phyloP scores from a whole-genome alignment of 2,329 filamentous ascomycete species.

The Lizonia empirigonia region DNA sequence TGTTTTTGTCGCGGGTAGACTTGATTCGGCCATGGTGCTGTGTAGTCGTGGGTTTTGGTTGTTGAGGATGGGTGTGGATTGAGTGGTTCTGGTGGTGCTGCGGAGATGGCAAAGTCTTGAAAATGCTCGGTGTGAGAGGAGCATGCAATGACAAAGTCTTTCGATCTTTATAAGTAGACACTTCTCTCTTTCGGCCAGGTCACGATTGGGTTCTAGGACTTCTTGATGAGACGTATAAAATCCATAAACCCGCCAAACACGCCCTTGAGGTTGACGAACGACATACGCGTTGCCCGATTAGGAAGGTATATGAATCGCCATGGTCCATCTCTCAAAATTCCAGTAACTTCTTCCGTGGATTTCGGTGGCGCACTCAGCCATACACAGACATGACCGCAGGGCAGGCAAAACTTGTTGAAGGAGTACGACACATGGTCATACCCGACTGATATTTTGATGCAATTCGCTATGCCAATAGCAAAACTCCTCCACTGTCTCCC shows the following conservation, averaged over 20 bases:
- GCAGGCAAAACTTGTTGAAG: too few species aligned
- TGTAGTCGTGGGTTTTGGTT: background rate
- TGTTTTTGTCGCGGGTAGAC: conserved; percentile 23
- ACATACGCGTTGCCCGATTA: conserved; percentile 18
- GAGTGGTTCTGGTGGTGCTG: background rate
- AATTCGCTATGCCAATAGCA: conserved; percentile 13
- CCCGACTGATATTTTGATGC: conserved; percentile 5
- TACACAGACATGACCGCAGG: too few species aligned
- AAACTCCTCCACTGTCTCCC: conserved; percentile 14
- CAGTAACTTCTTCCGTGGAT: background rate
- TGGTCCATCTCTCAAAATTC: background rate
- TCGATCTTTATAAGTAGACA: background rate
- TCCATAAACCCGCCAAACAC: background rate
- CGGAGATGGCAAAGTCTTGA: background rate
- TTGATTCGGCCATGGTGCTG: conserved; percentile 3
- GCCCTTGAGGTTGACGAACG: conserved; percentile 10
- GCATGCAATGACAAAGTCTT: background rate
- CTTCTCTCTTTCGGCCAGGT: too few species aligned
- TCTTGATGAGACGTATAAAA: background rate
- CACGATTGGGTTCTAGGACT: too few species aligned
- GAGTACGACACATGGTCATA: too few species aligned
- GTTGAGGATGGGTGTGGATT: background rate
- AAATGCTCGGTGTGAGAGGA: background rate
- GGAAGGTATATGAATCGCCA: conserved; percentile 15
- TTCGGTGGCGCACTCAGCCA: too few species aligned